phyloP scores from a whole-genome alignment of 1,284 basidiomycete species.

The Tylopilus orsonianus region DNA sequence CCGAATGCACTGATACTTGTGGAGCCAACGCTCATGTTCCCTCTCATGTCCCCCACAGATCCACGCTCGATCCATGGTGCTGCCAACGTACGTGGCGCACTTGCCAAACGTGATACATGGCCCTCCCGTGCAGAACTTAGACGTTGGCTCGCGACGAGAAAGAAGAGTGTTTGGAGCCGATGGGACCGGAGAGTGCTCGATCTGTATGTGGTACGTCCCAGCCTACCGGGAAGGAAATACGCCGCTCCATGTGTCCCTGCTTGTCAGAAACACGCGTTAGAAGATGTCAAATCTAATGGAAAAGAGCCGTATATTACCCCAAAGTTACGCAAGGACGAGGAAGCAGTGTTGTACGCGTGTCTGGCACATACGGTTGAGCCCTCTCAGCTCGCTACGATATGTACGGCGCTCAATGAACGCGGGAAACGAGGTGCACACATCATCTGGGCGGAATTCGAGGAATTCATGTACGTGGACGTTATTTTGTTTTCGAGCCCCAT shows the following conservation, averaged over 20 bases:
- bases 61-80: conserved; percentile 28
- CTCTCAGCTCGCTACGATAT: conserved; percentile 22
- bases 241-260: not conserved
- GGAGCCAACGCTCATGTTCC: conserved; percentile 36
- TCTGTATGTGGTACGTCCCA: conserved; percentile 25
- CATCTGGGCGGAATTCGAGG: conserved; percentile 33
- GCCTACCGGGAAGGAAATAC: not conserved
- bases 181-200: conserved; percentile 30
- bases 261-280: conserved; percentile 26
- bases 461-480: conserved; percentile 30
- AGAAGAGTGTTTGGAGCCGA: conserved; percentile 25
- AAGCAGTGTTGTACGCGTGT: conserved; percentile 29
- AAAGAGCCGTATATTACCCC: conserved; percentile 19
- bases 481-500: not conserved
- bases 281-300: conserved; percentile 16
- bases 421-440: conserved; percentile 26
- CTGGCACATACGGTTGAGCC: conserved; percentile 30
- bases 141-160: conserved; percentile 19
- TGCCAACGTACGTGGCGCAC: conserved; percentile 30
- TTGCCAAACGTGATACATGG: conserved; percentile 28
- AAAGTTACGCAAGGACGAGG: conserved; percentile 33
- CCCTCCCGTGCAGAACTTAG: conserved; percentile 20
- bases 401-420: conserved; percentile 12
- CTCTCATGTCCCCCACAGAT: conserved; percentile 26
- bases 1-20: conserved; percentile 27